Base-by-base conservation (phyloP, 164 flowering plant species). In the Nymphaea colorata region DNA sequence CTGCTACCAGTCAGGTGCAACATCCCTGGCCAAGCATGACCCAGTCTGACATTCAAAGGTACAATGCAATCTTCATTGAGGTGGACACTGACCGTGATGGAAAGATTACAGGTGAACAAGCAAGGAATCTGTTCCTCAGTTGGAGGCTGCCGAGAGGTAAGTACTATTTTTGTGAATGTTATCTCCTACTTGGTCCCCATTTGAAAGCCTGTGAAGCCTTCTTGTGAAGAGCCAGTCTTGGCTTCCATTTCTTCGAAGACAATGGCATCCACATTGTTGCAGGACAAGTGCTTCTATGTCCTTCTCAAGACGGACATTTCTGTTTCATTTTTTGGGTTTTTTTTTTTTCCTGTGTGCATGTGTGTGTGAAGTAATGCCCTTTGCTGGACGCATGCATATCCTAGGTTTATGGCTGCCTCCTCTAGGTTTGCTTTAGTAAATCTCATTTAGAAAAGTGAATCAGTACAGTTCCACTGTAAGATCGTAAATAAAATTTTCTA, bases 51-150 rank as follows among this genome's bases (percentile, higher is more conserved):
- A 71, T 88, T 76, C 97, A 88, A 73, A 91, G 91, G 79, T 94
- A 94, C 65, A 79, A 85, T n/a, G 87, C 86, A 75, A 95, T 91
- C 12, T 94, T 94, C 80, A 72, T 88, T 71, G 88, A 86, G 78
- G 97, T 94, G 14, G 99, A 91, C 79, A 81, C 88, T 7, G 96
- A 91, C 67, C 81, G 89, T 75, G 99, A 94, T 84, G 97, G 99
- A 64, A 89, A 76, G 78, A 91, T 94, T 63, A 87, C 92, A 45
- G 96, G 97, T 15, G 96, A 89, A 70, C 86, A 94, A 79, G 99
- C 99, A 44, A 79, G 93, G 44, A 84, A 85, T 74, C 80, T 94
- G 64, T 94, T 94, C 68, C 76, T 94, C 73, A 91, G 99, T 78
- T 94, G 99, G 99, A 90, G 83, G 77, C 78, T 91, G 71, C 97